Conservation (phyloP, 2,329 filamentous ascomycete genomes). For the Fusarium scirpi region DNA sequence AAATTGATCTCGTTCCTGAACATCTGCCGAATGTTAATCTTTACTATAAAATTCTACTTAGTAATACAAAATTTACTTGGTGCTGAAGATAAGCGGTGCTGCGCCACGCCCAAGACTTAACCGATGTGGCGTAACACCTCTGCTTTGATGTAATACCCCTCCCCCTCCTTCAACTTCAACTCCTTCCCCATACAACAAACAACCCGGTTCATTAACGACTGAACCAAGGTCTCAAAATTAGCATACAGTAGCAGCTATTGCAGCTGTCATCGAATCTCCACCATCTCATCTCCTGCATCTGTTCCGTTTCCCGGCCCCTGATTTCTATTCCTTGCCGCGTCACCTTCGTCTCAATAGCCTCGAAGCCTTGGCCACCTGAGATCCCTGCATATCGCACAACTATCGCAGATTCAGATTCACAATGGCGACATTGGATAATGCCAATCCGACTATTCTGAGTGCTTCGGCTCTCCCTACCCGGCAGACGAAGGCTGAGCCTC, state of each 20-base stretch:
- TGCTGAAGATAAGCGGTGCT: slow-evolving; percentile 21
- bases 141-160: slow-evolving; percentile 32
- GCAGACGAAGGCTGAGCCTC: slow-evolving; percentile 61
- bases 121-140: slow-evolving; percentile 41
- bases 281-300: slow-evolving; percentile 29
- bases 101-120: slow-evolving; percentile 42
- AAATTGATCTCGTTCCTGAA: neutral
- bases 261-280: slow-evolving; percentile 36
- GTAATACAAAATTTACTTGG: neutral
- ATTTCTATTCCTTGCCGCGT: slow-evolving; percentile 14
- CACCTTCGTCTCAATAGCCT: slow-evolving; percentile 22
- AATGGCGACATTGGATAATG: slow-evolving; percentile 70
- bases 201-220: slow-evolving; percentile 34
- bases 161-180: slow-evolving; percentile 34
- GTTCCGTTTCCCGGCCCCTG: slow-evolving; percentile 3
- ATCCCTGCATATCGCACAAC: slow-evolving; percentile 28
- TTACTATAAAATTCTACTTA: neutral
- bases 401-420: slow-evolving; percentile 5
- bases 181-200: slow-evolving; percentile 33
- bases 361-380: slow-evolving; percentile 20
- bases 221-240: slow-evolving; percentile 27
- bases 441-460: slow-evolving; percentile 93
- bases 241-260: slow-evolving; percentile 28
- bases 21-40: slow-evolving; percentile 18
- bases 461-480: slow-evolving; percentile 89